phyloP scores from a whole-genome alignment of 169 alveolate species.

The Plasmodium knowlesi region DNA sequence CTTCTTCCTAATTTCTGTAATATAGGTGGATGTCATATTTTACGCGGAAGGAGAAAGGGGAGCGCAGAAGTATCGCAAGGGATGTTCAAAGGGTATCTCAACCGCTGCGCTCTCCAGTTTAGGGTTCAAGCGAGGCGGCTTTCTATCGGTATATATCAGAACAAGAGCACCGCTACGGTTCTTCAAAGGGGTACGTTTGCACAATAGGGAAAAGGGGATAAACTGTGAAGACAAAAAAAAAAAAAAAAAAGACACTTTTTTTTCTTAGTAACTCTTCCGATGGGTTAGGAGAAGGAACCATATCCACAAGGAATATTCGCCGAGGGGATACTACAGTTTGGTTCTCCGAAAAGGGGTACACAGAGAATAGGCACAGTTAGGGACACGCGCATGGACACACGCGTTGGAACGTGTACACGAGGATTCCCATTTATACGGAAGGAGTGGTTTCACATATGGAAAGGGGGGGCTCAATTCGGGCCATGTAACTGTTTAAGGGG shows the following conservation, averaged over 20 bases:
- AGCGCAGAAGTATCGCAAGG: neutral
- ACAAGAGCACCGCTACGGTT: neutral
- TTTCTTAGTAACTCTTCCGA: neutral
- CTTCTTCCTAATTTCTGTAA: slow-evolving; percentile 45
- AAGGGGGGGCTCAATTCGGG: neutral
- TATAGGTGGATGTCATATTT: slow-evolving; percentile 71
- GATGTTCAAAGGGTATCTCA: too few relatives aligned
- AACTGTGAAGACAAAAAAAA: neutral
- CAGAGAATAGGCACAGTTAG: neutral
- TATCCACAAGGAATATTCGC: neutral
- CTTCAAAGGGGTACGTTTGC: neutral
- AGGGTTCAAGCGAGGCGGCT: neutral
- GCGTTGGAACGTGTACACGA: neutral
- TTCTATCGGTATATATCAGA: neutral
- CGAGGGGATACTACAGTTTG: neutral
- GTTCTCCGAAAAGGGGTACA: neutral
- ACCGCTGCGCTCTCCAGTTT: neutral
- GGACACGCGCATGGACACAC: neutral
- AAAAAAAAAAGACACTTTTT: neutral
- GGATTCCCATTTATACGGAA: neutral
- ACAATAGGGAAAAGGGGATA: neutral
- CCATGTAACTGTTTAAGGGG: neutral
- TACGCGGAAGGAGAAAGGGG: neutral
- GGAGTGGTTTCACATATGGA: neutral
- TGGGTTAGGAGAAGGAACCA: neutral